Evolutionary conservation across 139 green algal genomes (phyloP).

Genomic region (Chlamydomonas sphaeroides): DNA sequence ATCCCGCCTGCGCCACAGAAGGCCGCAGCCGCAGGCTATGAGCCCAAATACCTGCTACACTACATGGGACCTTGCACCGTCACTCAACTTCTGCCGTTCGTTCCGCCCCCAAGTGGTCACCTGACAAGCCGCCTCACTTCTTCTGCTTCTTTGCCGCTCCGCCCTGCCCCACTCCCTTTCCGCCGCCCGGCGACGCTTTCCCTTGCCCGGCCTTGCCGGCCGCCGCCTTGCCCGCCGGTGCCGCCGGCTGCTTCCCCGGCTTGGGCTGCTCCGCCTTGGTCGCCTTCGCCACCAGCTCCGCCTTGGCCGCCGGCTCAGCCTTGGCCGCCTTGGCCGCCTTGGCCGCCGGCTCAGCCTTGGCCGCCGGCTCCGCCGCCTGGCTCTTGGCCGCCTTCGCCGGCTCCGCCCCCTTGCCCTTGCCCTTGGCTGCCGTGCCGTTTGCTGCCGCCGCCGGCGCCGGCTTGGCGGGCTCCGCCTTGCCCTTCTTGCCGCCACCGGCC

Average conservation of each 20-base stretch:
- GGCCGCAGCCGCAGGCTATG: too few relatives aligned
- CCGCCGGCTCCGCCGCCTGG: slow-evolving; percentile 2
- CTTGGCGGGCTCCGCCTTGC: neutral
- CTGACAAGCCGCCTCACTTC: neutral
- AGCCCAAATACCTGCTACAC: too few relatives aligned
- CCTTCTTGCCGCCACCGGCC: neutral
- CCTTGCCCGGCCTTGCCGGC: neutral
- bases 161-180: neutral
- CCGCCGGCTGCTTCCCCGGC: neutral
- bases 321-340: neutral
- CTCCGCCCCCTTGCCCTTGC: neutral
- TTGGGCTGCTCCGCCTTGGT: neutral
- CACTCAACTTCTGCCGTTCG: too few relatives aligned
- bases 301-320: neutral
- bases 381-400: slow-evolving; percentile 13
- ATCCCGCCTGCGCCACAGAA: too few relatives aligned
- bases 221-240: neutral
- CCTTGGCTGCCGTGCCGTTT: neutral
- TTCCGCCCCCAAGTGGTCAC: too few relatives aligned
- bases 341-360: neutral
- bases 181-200: neutral
- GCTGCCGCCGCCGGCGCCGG: neutral
- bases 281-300: neutral
- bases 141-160: slow-evolving; percentile 30
- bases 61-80: too few relatives aligned